Base-by-base conservation (phyloP, 1,284 basidiomycete genomes). In the Pseudozyma sp. region DNA sequence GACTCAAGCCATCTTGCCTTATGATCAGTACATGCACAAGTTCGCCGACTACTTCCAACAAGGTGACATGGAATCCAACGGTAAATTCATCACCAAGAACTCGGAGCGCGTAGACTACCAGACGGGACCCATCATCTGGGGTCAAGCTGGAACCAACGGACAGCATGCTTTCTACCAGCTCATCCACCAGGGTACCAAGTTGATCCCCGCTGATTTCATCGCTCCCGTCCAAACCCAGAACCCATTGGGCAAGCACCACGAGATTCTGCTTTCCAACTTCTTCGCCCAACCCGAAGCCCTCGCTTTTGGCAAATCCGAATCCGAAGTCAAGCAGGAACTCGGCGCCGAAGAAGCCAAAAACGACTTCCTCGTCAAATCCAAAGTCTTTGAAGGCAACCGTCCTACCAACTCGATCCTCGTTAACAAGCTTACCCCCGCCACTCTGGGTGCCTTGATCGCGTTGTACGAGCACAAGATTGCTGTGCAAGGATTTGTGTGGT, bases 1-100 rank as follows among this genome's bases (percentile, higher is more conserved):
- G 87, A 97, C 96, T 1, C 94, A 97, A 82, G 94, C 92, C 8
- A 89, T 99, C 51, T 89, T 99, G 38, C 95, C 96, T 5, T 99
- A 99, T 85, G 97, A 99, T 87, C 96, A 99, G 86, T 99, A 99
- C 87, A 88, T 99, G 80, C 93, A 97, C 90, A 97, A 97, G 87
- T 99, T 99, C 84, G 96, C 96, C 60, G 96, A 98, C 87, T 99
- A 99, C 89, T 99, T 99, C 93, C 96, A 99, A 87, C 96, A 99
- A 88, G 95, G 95, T 50, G 96, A 99, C 87, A 99, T 99, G 96
- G 96, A 99, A 87, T 97, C 94, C 21, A 98, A 99, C 86, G 96
- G 96, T 70, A 99, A 99, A 88, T 93, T 90, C 69, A 89, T 97
- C 76, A 97, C 95, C 81, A 99, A 98, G 88, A 89, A 90, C 77